phyloP scores from a whole-genome alignment of 2,329 filamentous ascomycete genomes.

The Hypoxylon sp. region DNA sequence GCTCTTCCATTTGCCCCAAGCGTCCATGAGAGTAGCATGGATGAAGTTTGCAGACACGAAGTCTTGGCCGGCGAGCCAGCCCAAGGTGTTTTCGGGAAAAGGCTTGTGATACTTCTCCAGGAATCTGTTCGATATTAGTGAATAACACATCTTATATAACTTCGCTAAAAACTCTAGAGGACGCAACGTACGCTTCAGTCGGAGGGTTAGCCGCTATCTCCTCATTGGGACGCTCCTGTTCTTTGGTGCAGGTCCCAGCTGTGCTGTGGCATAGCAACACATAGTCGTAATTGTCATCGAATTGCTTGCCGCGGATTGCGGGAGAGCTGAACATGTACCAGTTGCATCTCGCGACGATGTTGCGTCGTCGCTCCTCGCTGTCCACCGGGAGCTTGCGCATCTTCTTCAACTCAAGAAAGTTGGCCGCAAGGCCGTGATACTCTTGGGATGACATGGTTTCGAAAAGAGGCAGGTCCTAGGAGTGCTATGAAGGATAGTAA shows the following conservation, averaged over 20 bases:
- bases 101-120: constrained; percentile 13
- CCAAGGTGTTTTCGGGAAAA: neutral
- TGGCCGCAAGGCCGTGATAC: constrained; percentile 4
- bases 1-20: constrained; percentile 27
- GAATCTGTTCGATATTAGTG: constrained; percentile 17
- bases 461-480: neutral
- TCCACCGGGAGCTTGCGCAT: constrained; percentile 6
- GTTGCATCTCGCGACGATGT: constrained; percentile 30
- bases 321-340: constrained; percentile 35
- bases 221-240: constrained; percentile 25
- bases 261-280: constrained; percentile 1
- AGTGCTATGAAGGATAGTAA: neutral
- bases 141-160: neutral
- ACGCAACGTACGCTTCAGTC: constrained; percentile 11
- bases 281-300: neutral
- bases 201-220: constrained; percentile 5
- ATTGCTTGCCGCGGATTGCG: constrained; percentile 7
- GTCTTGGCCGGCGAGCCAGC: constrained; percentile 1
- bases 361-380: neutral
- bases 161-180: neutral
- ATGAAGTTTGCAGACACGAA: neutral
- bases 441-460: neutral
- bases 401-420: constrained; percentile 12
- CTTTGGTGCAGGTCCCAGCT: neutral
- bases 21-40: constrained; percentile 11